Base-by-base conservation (phyloP, 768 basidiomycete genomes). In the Boletus sp. region DNA sequence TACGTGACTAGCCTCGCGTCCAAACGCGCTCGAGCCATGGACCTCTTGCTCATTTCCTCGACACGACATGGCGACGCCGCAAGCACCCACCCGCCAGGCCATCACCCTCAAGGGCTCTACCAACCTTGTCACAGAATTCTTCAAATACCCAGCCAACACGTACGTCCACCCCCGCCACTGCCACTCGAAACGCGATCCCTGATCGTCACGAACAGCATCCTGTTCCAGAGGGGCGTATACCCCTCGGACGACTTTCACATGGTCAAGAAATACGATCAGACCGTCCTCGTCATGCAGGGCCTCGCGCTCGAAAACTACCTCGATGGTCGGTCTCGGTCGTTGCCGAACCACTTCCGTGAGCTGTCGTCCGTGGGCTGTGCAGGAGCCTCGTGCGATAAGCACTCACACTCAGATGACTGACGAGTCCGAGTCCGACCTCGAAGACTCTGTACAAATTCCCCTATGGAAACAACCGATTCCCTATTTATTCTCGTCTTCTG, bases 91-190 rank as follows among this genome's bases (percentile, higher is more conserved):
- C 20, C 84, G 84, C 42, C 87, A 90, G 59, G 85, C 89, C 5
- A 96, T 98, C 63, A 95, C 92, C 1, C 87, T 99, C 73, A 97
- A 98, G 67, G 97, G 97, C 3, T 96, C 94, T 0, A 93, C 94
- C 3, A 81, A 85, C 40, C 81, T 98, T 18, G 96, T 98, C 55
- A 96, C 94, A 0, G 97, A 99, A 66, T 98, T 99, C 80, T 98
- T 99, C 81, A 98, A 98, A 77, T 98, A 94, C 74, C 90, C 92
- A n/a, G 93, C 94, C 63, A 97, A 97, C 78, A 94, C 90, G 94
- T 94, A 67, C 62, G 90, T 79, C 5, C n/a, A n/a, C n/a, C n/a
- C n/a, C n/a, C n/a, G 41, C 35, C 62, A 24, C 8, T 11, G 12
- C 18, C 30, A 36, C 35, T 49, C 35, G 17, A 20, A 47, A 28